Percentiles rank a stretch among this genome's conserved stretches.
These are phyloP conservation scores for Starmera stellimalicola DNA, from an alignment of 1,139 yeast genomes.

Conservation along the genomic window DNA sequence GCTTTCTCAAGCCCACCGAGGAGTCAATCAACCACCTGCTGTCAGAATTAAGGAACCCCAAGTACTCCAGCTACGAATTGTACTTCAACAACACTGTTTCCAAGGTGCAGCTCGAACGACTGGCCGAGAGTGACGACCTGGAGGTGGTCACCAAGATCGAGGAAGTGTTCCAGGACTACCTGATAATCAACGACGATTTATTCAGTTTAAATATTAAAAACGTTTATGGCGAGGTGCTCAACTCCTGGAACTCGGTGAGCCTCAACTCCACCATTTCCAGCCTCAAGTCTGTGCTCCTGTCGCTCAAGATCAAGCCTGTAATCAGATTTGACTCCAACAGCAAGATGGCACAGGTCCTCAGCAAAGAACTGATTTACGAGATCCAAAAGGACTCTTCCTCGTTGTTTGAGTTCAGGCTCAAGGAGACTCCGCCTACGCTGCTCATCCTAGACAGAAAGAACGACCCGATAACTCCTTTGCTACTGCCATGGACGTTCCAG, in stretches of 20 bases:
- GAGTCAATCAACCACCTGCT: conserved; percentile 51
- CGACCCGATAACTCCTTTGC: conserved; percentile 88
- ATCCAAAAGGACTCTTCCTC: conserved; percentile 46
- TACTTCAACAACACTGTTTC: conserved; percentile 68
- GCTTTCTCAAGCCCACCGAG: conserved; percentile 66
- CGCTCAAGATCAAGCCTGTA: conserved; percentile 68
- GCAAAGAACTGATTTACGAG: conserved; percentile 56
- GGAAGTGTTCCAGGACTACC: conserved; percentile 80
- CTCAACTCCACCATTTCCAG: conserved; percentile 43
- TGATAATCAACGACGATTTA: conserved; percentile 61
- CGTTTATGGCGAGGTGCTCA: conserved; percentile 16
- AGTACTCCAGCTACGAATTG: conserved; percentile 66
- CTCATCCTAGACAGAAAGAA: conserved; percentile 75
- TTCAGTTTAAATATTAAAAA: conserved; percentile 35
- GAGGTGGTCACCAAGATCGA: conserved; percentile 70
- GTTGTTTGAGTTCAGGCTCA: conserved; percentile 55
- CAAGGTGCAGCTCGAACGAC: conserved; percentile 68
- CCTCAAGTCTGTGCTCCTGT: conserved; percentile 55
- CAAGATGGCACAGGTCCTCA: conserved; percentile 51
- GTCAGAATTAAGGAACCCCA: conserved; percentile 68
- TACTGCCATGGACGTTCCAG: conserved; percentile 96
- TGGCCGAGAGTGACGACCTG: conserved; percentile 85
- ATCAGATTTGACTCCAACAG: conserved; percentile 70
- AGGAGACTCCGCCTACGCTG: conserved; percentile 66
- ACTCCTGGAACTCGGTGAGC: conserved; percentile 36